phyloP scores from a whole-genome alignment of 805 yeast genomes.

The Teunomyces atbi region DNA sequence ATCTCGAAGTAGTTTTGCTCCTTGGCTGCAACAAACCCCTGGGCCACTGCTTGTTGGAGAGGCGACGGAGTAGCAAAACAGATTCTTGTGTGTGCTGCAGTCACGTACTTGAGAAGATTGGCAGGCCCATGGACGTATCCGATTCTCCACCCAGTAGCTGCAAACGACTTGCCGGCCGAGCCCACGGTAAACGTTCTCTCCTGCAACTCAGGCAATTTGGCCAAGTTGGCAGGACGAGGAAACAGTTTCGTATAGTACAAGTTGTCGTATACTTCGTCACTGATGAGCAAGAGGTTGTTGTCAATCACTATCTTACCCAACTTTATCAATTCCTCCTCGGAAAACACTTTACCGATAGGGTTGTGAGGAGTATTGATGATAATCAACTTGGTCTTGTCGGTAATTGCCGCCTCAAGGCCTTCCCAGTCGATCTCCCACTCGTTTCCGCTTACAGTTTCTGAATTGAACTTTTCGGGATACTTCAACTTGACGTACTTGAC shows the following conservation, averaged over 20 bases:
- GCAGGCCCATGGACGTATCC: constrained; percentile 93
- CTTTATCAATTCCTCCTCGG: constrained; percentile 65
- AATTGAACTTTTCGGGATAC: constrained; percentile 72
- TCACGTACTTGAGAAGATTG: constrained; percentile 75
- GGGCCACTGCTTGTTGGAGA: constrained; percentile 86
- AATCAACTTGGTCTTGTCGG: constrained; percentile 76
- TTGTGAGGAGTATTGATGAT: constrained; percentile 94
- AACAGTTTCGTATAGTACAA: constrained; percentile 68
- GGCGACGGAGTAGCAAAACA: constrained; percentile 92
- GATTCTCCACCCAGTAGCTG: constrained; percentile 99
- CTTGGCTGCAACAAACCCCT: constrained; percentile 64
- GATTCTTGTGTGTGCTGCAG: constrained; percentile 91
- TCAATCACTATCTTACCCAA: constrained; percentile 84
- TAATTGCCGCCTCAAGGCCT: constrained; percentile 69
- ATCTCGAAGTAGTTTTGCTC: constrained; percentile 63
- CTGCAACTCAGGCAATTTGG: constrained; percentile 65
- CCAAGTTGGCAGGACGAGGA: constrained; percentile 79
- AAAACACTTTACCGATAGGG: constrained; percentile 90
- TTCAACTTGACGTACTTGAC: constrained; percentile 83
- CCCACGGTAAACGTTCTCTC: constrained; percentile 87
- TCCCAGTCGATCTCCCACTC: constrained; percentile 88
- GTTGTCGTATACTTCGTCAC: constrained; percentile 96
- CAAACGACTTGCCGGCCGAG: constrained; percentile 95
- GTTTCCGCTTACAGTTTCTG: constrained; percentile 65
- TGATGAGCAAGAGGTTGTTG: constrained; percentile 75